Conservation (phyloP, 2,329 filamentous ascomycete species). For the Cadophora luteo-olivacea region DNA sequence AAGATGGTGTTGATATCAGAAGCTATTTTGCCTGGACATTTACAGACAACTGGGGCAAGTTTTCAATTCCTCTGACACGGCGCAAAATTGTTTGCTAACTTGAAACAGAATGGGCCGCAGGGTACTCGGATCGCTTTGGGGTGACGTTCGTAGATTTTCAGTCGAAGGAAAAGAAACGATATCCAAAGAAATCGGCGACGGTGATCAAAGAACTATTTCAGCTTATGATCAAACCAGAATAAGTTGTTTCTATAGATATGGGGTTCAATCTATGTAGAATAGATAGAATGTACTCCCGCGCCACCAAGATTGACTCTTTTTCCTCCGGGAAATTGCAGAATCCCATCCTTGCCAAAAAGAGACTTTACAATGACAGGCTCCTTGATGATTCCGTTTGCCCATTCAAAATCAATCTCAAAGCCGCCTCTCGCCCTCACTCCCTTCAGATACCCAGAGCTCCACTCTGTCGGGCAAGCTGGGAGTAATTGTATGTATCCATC, state of each 20-base stretch:
- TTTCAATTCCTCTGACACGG: not conserved
- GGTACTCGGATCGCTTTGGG: constrained; percentile 83
- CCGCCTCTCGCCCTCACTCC: constrained; percentile 47
- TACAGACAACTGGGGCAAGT: constrained; percentile 60
- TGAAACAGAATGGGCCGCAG: constrained; percentile 62
- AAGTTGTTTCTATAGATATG: not conserved
- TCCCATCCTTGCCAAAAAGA: constrained; percentile 14
- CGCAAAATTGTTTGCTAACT: not conserved
- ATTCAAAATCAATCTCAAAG: constrained; percentile 48
- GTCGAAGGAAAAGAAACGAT: constrained; percentile 72
- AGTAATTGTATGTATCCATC: constrained; percentile 43
- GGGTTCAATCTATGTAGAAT: constrained; percentile 21
- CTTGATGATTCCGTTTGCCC: constrained; percentile 42
- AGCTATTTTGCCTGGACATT: constrained; percentile 88
- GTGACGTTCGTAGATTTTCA: constrained; percentile 83
- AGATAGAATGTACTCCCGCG: constrained; percentile 24
- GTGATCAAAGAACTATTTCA: constrained; percentile 75
- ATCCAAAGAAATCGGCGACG: constrained; percentile 82
- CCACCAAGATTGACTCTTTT: constrained; percentile 20
- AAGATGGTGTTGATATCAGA: constrained; percentile 78
- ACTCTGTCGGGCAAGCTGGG: constrained; percentile 48
- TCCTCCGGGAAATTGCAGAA: constrained; percentile 27
- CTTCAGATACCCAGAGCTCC: constrained; percentile 45
- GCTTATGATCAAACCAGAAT: constrained; percentile 67
- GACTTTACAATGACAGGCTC: constrained; percentile 31